Percentiles rank a stretch among this genome's conserved stretches.
phyloP scores from a whole-genome alignment of 768 basidiomycete genomes.

The Hypsizygus marmoreus region DNA sequence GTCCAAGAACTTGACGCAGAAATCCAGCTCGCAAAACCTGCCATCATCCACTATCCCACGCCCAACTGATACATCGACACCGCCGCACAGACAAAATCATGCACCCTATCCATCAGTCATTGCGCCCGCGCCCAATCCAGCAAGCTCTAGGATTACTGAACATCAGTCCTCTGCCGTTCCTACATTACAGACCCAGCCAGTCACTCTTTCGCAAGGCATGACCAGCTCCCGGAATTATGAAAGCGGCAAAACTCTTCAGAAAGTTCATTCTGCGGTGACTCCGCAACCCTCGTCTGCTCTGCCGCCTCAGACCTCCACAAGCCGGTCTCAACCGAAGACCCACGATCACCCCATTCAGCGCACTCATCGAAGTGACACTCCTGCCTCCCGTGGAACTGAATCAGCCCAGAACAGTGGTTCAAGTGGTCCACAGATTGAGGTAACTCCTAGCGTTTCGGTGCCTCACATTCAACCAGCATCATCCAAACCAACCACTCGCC shows the following conservation, averaged over 20 bases:
- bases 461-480: too few species aligned
- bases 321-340: not conserved
- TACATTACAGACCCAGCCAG: too few species aligned
- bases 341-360: not conserved
- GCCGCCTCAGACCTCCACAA: not conserved
- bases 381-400: not conserved
- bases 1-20: too few species aligned
- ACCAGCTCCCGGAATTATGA: not conserved
- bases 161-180: not conserved
- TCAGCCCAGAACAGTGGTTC: not conserved
- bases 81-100: too few species aligned
- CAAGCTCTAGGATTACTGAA: not conserved
- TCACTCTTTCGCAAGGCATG: too few species aligned
- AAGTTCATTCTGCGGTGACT: not conserved
- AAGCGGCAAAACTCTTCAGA: conserved; percentile 1
- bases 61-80: too few species aligned
- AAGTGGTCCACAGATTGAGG: conserved; percentile 5
- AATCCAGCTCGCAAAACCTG: too few species aligned
- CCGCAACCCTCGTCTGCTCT: not conserved
- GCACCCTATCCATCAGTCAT: not conserved
- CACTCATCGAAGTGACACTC: conserved; percentile 1
- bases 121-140: not conserved
- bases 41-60: too few species aligned
- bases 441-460: too few species aligned
- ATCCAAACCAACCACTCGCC: too few species aligned